Evolutionary conservation across 495 filamentous ascomycete species (phyloP), one percentile per base, ranked within the genome.

Genomic region (Lepidopterella palustris): DNA sequence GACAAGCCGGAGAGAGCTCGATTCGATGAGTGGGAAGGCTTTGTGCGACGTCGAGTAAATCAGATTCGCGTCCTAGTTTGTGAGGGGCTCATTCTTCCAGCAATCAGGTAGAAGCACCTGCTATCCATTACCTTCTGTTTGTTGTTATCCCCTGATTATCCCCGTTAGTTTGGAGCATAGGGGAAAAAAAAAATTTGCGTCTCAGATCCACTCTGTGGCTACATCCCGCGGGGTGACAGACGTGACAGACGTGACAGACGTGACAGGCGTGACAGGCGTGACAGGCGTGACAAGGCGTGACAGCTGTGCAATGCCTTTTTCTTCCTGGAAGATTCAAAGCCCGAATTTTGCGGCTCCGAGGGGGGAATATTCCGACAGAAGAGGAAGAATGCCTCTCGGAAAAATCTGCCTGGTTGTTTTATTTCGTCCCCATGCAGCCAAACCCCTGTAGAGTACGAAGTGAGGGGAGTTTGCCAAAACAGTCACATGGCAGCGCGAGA

Each of bases 41-140:
- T 13, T 11, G 35, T 42, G 10, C 35, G 35, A 42, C 35, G 35
- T 42, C 13, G 35, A 42, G 35, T 3, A 42, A 42, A 42, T 42
- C 35, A 18, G 9, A 42, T 42, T 3, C 35, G 35, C 18, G 35
- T 42, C 9, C 35, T 15, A 18, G 35, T 18, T 11, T 18, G 18
- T 15, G 47, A 50, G 47, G 21, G 47, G 20, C 47, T 25, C 15
- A 25, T 50, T 50, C 47, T 50, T 50, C 47, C 47, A 50, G 47
- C 47, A 50, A 50, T 50, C 47, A 50, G 13, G 35, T 42, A 42
- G 35, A 13, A 42, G 35, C 13, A 50, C 15, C 47, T 25, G 21
- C 2, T 15, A 18, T 50, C 15, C 1, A 20, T 50, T 25, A 24
- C 47, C 25, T 50, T 50, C 20, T 50, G 20, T 50, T 25, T 50